Evolutionary conservation across 2,329 filamentous ascomycete species (phyloP), one percentile per base, ranked within the genome.

Genomic region (Ceratocystis smalleyi): DNA sequence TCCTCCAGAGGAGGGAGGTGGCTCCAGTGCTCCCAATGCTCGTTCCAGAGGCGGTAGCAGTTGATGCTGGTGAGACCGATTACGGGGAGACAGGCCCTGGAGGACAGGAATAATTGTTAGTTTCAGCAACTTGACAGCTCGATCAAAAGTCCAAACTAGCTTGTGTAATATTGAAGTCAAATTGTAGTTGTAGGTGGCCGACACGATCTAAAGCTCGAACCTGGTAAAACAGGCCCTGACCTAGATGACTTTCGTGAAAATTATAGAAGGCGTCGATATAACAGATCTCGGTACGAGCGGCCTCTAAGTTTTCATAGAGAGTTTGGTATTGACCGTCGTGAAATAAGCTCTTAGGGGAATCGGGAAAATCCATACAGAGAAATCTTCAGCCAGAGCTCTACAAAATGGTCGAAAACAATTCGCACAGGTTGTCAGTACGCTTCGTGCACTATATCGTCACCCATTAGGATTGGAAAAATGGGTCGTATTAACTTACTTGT

Each of bases 11-110:
- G 88, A 67, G 88, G 84, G 76, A 89, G 78, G 79, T 97, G 92
- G 63, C 76, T 78, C 84, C 87, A 90, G 82, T 99, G 94, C 78
- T 95, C 89, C 92, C 92, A 97, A 78, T 99, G 94, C 79, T 95
- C 89, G 72, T 83, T 85, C 90, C 91, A 99, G 68, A 96, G 85
- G 73, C 86, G 85, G 76, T 88, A 96, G 71, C 91, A 91, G 76
- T 99, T 99, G 77, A 85, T 79, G 69, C 77, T 75, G 67, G 87
- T 85, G 69, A 91, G 78, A 70, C 86, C 77, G 66, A 97, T 79
- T 74, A 77, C 80, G 65, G 92, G 91, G 69, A 87, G 78, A 69
- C 88, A 84, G 72, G 81, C 86, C 77, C 91, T 96, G 74, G 71
- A 66, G 64, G 67, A 65, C 60, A 22, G 8, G 22, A 15, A 40